Evolutionary conservation across 2,329 filamentous ascomycete genomes (phyloP), one percentile per base, ranked within the genome.

Genomic region (Epichloe gansuensis): DNA sequence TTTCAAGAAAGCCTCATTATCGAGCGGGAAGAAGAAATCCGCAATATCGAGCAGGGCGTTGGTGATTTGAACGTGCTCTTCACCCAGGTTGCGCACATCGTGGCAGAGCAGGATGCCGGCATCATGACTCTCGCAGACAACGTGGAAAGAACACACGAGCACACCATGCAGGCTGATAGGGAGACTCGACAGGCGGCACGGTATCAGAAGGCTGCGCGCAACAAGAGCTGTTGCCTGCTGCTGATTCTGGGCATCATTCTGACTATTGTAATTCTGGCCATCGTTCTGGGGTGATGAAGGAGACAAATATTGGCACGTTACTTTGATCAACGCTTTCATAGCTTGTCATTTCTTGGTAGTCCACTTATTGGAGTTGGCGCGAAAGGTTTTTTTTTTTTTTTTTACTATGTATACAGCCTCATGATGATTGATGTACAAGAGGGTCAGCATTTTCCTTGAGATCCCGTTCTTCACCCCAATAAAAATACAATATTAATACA

Each of bases 61-160:
- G 87, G 87, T 51, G 93, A 98, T 63, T 74, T 98, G 56, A 98
- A 98, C 62, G 93, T 97, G 63, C 77, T 98, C 43, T 98, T 98
- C 75, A 80, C 90, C 56, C 91, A 98, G 72, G 89, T 98, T n/a
- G 93, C 91, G 46, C 89, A 95, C 67, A 96, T 98, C 67, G 90
- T 98, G 49, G 82, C 82, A 55, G 91, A 97, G 70, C 93, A 98
- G 71, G 93, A 93, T 49, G 87, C 53, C 9, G 89, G 60, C 81
- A 87, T 98, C 34, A 85, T 91, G 63, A 87, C 87, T 17, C 95
- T 98, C 61, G 83, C 82, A 56, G 84, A 88, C 60, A 96, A 96
- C 60, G 88, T 97, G 6, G 82, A 93, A 66, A 84, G 83, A 56
- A 87, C 90, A 45, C 79, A 85, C 55, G 81, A 85, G 54, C 85